A percentile compares a stretch with the other conserved stretches of the same genome.
Conservation (phyloP, 2,329 filamentous ascomycete genomes). For the Hypomyces perniciosus region DNA sequence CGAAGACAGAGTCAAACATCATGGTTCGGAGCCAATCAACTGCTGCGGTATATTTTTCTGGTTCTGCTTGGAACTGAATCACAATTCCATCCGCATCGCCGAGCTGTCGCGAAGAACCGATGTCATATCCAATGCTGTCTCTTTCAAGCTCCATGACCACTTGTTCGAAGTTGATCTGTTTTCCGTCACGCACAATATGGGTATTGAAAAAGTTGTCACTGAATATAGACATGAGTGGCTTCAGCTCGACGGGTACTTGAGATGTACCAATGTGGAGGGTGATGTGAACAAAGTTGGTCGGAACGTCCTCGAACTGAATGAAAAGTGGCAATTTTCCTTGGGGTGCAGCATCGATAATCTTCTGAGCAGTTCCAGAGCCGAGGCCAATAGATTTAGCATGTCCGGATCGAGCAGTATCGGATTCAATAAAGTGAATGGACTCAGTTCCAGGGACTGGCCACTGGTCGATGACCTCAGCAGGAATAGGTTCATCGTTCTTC, state of each 20-base stretch:
- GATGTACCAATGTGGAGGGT: constrained; percentile 74
- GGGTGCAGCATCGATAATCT: constrained; percentile 64
- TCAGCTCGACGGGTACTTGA: constrained; percentile 70
- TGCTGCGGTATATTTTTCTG: constrained; percentile 75
- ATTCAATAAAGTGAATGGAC: constrained; percentile 92
- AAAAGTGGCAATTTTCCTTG: constrained; percentile 66
- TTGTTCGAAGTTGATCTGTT: constrained; percentile 79
- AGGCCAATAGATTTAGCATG: constrained; percentile 65
- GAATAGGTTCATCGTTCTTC: constrained; percentile 84
- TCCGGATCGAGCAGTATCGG: constrained; percentile 76
- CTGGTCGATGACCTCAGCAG: constrained; percentile 68
- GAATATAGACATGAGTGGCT: constrained; percentile 79
- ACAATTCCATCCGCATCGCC: constrained; percentile 77
- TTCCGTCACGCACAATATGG: constrained; percentile 70
- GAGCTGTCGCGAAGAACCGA: constrained; percentile 61
- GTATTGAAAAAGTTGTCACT: constrained; percentile 92
- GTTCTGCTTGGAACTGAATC: constrained; percentile 79
- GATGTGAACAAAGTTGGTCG: constrained; percentile 86
- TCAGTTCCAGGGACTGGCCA: constrained; percentile 81
- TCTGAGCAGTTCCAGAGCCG: constrained; percentile 64
- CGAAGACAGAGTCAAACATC: constrained; percentile 85
- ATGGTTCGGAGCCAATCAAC: constrained; percentile 81
- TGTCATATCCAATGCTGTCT: constrained; percentile 79
- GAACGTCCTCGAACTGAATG: constrained; percentile 94
- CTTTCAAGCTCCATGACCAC: constrained; percentile 87